Evolutionary conservation across 2,329 filamentous ascomycete genomes (phyloP).

Genomic region (Aspergillus piperis): DNA sequence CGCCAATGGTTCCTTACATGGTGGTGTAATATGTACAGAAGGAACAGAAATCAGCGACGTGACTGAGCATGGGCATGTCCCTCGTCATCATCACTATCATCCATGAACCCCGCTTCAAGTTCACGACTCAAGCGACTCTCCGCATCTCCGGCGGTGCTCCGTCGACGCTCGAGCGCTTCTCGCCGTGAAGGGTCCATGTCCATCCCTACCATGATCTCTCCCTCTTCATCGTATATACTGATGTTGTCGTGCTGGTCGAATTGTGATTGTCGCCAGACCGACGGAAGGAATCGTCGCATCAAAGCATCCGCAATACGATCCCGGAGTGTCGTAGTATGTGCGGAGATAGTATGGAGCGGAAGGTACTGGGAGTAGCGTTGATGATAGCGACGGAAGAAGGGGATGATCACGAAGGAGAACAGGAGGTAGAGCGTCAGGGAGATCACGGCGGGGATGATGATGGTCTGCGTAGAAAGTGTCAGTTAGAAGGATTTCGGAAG

Average conservation of each 20-base stretch:
- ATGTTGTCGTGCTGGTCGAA: constrained; percentile 55
- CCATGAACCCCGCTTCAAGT: constrained; percentile 73
- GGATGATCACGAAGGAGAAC: constrained; percentile 65
- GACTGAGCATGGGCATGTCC: constrained; percentile 39
- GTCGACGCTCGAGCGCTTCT: constrained; percentile 47
- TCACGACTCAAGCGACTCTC: constrained; percentile 71
- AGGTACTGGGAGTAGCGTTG: constrained; percentile 74
- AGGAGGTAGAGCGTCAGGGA: constrained; percentile 69
- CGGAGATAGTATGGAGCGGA: constrained; percentile 59
- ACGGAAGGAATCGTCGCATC: constrained; percentile 48
- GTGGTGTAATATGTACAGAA: constrained; percentile 2
- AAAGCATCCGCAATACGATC: constrained; percentile 45
- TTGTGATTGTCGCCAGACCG: constrained; percentile 45
- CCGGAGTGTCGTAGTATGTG: constrained; percentile 58
- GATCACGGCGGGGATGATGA: constrained; percentile 70
- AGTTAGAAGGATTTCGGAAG: background rate
- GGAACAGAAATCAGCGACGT: constrained; percentile 17
- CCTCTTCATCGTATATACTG: constrained; percentile 68
- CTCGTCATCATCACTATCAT: constrained; percentile 71
- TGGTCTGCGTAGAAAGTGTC: constrained; percentile 53
- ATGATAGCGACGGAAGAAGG: constrained; percentile 69
- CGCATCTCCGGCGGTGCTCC: constrained; percentile 42
- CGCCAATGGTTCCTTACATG: background rate
- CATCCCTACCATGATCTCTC: constrained; percentile 52
- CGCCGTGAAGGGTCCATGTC: constrained; percentile 54